Conservation (phyloP, 78 protist species). For the Dictyostelium purpureum region DNA sequence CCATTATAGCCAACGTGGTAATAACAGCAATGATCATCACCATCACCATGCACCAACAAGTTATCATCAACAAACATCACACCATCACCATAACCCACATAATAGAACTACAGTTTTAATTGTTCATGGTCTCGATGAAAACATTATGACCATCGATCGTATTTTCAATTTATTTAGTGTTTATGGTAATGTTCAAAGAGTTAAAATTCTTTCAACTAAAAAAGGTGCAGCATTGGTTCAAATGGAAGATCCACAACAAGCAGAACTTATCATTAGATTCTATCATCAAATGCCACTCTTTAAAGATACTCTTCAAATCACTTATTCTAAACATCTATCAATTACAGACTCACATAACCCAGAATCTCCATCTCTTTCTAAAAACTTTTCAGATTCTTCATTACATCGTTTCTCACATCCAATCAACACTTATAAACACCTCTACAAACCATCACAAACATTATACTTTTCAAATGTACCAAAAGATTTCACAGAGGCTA, state of each 20-base stretch:
- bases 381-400: slow-evolving; percentile 36
- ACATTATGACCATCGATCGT: slow-evolving; percentile 68
- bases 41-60: no score
- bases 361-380: slow-evolving; percentile 24
- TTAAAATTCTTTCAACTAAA: slow-evolving; percentile 80
- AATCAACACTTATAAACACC: slow-evolving; percentile 48
- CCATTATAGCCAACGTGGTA: not conserved
- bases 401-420: slow-evolving; percentile 76
- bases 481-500: slow-evolving; percentile 49
- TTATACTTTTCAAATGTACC: slow-evolving; percentile 73
- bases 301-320: slow-evolving; percentile 42
- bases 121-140: slow-evolving; percentile 68
- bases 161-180: slow-evolving; percentile 82
- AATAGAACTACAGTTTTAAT: slow-evolving; percentile 61
- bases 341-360: slow-evolving; percentile 76
- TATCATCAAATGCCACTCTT: slow-evolving; percentile 75
- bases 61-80: not conserved
- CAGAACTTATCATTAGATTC: slow-evolving; percentile 60
- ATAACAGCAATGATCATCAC: not conserved
- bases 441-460: slow-evolving; percentile 78
- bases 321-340: slow-evolving; percentile 68
- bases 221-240: slow-evolving; percentile 85
- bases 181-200: slow-evolving; percentile 85
- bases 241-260: slow-evolving; percentile 80
- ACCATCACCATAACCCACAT: not conserved